phyloP scores from a whole-genome alignment of 140 eudicot genomes.

The Erigeron philadelphicus region DNA sequence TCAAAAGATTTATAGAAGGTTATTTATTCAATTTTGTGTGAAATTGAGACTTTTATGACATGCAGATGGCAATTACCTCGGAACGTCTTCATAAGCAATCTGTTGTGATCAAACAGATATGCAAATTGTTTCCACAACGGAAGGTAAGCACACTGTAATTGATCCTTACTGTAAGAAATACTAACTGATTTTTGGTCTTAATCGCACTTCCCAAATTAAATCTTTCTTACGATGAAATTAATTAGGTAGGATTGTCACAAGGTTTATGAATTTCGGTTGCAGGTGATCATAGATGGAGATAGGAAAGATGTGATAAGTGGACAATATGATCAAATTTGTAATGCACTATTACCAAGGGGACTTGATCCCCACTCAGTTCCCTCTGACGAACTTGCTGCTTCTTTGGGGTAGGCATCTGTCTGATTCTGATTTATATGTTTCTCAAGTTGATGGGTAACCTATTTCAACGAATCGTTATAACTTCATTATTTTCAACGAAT shows the following conservation, averaged over 20 bases:
- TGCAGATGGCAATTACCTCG: conserved; percentile 89
- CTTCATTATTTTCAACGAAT: conserved; percentile 17
- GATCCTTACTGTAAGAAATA: neutral
- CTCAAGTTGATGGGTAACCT: neutral
- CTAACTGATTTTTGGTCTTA: neutral
- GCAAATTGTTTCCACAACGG: conserved; percentile 93
- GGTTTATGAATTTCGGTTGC: conserved; percentile 22
- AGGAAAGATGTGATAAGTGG: conserved; percentile 69
- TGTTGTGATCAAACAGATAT: conserved; percentile 79
- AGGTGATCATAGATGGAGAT: conserved; percentile 70
- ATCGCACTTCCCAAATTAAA: neutral
- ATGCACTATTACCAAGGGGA: conserved; percentile 83
- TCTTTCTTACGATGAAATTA: conserved; percentile 10
- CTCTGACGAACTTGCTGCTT: conserved; percentile 81
- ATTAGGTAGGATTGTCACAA: neutral
- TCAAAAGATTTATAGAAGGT: too few relatives aligned
- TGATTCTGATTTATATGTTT: conserved; percentile 1
- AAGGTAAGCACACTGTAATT: conserved; percentile 42
- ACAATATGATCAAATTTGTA: conserved; percentile 81
- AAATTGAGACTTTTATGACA: conserved; percentile 26
- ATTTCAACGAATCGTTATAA: neutral
- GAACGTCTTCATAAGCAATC: conserved; percentile 94
- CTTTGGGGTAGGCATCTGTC: conserved; percentile 60
- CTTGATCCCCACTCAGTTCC: conserved; percentile 97
- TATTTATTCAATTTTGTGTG: neutral